These are phyloP conservation scores for Ceriops zippeliana DNA, from an alignment of 345 rosid species.

Conservation along the genomic window DNA sequence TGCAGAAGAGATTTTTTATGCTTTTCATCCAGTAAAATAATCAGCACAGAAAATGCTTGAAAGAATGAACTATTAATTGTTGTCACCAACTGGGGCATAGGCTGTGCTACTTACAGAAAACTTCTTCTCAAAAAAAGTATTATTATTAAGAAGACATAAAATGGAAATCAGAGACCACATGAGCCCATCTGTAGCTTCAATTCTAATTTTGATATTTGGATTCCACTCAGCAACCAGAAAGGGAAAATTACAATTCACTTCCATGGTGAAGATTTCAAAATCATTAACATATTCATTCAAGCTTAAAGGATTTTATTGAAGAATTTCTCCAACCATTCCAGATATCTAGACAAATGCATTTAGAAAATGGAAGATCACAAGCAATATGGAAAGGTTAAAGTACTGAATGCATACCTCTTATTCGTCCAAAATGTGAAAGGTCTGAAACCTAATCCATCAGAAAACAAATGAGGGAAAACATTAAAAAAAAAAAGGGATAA, in stretches of 20 bases:
- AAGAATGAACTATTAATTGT: background rate
- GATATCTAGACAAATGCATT: background rate
- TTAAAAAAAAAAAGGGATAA: background rate
- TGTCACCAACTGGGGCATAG: too few relatives aligned
- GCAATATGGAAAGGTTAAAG: background rate
- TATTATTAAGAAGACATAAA: too few relatives aligned
- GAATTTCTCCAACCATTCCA: background rate
- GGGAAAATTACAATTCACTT: too few relatives aligned
- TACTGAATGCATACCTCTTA: constrained; percentile 52
- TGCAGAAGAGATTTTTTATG: too few relatives aligned
- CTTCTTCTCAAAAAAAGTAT: too few relatives aligned
- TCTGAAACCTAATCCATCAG: constrained; percentile 55
- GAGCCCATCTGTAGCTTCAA: too few relatives aligned
- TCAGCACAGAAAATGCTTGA: background rate
- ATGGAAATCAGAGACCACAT: too few relatives aligned
- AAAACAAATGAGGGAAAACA: background rate
- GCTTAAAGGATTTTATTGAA: background rate
- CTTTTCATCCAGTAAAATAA: background rate
- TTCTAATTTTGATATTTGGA: too few relatives aligned
- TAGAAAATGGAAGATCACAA: background rate
- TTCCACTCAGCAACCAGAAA: too few relatives aligned
- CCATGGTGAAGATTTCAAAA: too few relatives aligned
- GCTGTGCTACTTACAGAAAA: too few relatives aligned
- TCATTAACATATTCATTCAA: too few relatives aligned
- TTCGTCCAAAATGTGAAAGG: constrained; percentile 82